Conservation (phyloP, 192 early-diverging fungal species). For the Linnemannia elongata region DNA sequence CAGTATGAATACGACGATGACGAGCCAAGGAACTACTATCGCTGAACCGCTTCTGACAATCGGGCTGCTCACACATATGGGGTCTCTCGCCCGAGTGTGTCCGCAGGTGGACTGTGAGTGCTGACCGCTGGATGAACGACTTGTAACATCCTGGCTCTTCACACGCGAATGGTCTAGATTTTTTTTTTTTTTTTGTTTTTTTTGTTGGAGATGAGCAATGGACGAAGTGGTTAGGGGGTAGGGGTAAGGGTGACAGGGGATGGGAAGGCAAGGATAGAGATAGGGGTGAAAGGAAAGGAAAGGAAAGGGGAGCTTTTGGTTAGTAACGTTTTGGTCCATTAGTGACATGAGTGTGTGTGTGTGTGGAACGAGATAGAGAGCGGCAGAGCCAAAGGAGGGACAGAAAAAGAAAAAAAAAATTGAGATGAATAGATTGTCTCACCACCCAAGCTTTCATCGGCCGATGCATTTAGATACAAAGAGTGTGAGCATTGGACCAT, state of each 20-base stretch:
- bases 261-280: too few relatives aligned
- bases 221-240: not conserved
- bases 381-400: not conserved
- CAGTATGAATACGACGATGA: slow-evolving; percentile 76
- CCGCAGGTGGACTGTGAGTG: slow-evolving; percentile 83
- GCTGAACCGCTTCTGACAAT: slow-evolving; percentile 84
- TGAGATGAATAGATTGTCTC: slow-evolving; percentile 8
- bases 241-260: not conserved
- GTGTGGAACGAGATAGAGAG: not conserved
- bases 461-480: not conserved
- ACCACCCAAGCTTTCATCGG: not conserved
- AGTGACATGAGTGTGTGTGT: not conserved
- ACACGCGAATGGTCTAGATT: slow-evolving; percentile 74
- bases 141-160: slow-evolving; percentile 76
- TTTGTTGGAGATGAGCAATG: not conserved
- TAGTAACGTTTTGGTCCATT: not conserved
- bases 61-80: slow-evolving; percentile 74
- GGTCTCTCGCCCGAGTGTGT: slow-evolving; percentile 86
- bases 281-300: not conserved
- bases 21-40: slow-evolving; percentile 83
- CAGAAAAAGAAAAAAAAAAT: not conserved
- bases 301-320: not conserved
- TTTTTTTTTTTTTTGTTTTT: too few relatives aligned
- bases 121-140: slow-evolving; percentile 86
- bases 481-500: not conserved